Conservation (phyloP, 345 rosid genomes). For the Jatropha curcas region DNA sequence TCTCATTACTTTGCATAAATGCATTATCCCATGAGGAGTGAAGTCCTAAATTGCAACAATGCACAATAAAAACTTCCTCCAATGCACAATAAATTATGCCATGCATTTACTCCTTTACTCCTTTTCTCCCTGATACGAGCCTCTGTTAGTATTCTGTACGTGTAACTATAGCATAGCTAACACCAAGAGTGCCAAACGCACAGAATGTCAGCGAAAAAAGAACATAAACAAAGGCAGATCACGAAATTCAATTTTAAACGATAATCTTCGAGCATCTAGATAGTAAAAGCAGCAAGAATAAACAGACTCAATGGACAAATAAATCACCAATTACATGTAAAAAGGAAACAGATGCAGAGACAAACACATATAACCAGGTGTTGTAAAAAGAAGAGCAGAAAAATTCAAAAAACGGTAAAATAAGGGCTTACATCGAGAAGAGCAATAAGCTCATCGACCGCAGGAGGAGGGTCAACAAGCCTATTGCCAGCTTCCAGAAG, state of each 20-base stretch:
- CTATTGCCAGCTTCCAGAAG: slow-evolving; percentile 66
- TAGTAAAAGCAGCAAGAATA: background rate
- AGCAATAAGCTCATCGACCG: slow-evolving; percentile 70
- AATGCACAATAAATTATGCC: background rate
- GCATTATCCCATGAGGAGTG: no score
- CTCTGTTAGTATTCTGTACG: background rate
- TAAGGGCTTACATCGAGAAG: slow-evolving; percentile 69
- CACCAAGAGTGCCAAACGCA: background rate
- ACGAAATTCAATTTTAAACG: background rate
- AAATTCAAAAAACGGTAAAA: background rate
- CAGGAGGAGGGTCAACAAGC: slow-evolving; percentile 68
- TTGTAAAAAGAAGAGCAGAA: background rate
- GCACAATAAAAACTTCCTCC: no score
- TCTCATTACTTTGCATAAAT: background rate
- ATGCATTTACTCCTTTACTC: no score
- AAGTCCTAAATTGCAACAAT: no score
- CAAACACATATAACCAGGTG: background rate
- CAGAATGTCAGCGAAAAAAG: background rate
- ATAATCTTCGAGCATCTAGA: background rate
- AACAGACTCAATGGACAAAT: background rate
- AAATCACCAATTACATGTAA: background rate
- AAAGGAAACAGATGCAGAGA: background rate
- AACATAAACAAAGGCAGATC: background rate
- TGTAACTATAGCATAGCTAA: background rate
- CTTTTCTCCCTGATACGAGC: background rate